Conservation (phyloP, 2,329 filamentous ascomycete species). For the Fusarium abutilonis region DNA sequence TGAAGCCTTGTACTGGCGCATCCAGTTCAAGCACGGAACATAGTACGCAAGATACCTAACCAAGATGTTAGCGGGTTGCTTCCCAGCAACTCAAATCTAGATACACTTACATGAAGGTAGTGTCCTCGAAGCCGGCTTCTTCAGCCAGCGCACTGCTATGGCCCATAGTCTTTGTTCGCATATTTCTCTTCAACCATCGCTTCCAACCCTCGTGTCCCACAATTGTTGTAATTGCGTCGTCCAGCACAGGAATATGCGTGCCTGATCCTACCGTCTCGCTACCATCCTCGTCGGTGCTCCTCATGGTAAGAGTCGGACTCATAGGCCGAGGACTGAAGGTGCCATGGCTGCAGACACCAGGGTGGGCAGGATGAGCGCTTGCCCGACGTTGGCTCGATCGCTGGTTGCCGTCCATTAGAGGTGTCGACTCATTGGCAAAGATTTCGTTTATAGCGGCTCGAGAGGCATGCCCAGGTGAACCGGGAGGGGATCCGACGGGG, state of each 20-base stretch:
- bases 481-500: slow-evolving; percentile 34
- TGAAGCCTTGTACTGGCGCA: slow-evolving; percentile 82
- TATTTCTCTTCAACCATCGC: slow-evolving; percentile 60
- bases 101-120: slow-evolving; percentile 73
- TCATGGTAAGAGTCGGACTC: slow-evolving; percentile 55
- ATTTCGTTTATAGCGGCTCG: slow-evolving; percentile 28
- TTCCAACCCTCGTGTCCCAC: slow-evolving; percentile 58
- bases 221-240: slow-evolving; percentile 52
- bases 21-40: slow-evolving; percentile 90
- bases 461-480: slow-evolving; percentile 41
- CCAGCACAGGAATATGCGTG: slow-evolving; percentile 51
- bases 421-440: slow-evolving; percentile 60
- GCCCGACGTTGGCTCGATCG: slow-evolving; percentile 30
- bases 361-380: slow-evolving; percentile 51
- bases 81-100: background rate
- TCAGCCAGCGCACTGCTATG: slow-evolving; percentile 77
- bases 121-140: slow-evolving; percentile 77
- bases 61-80: slow-evolving; percentile 18
- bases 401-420: slow-evolving; percentile 55
- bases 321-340: slow-evolving; percentile 76
- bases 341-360: slow-evolving; percentile 73
- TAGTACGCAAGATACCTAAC: slow-evolving; percentile 90
- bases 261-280: slow-evolving; percentile 49
- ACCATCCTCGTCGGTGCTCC: slow-evolving; percentile 46
- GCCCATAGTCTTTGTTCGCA: slow-evolving; percentile 73